phyloP scores from a whole-genome alignment of 1,284 basidiomycete species.

The Phellinidium pouzarii region DNA sequence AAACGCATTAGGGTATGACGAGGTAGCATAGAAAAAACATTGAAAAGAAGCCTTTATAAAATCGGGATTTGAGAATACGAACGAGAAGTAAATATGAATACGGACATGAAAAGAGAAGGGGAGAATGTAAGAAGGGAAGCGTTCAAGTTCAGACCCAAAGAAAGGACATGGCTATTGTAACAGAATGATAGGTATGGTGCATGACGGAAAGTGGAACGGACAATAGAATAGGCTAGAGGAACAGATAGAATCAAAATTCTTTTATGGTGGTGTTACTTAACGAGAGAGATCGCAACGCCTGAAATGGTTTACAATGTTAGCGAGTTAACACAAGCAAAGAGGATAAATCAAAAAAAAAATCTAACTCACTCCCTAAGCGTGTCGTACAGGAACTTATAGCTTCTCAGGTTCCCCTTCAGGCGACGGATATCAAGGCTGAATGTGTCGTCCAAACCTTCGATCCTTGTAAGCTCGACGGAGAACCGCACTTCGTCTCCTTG shows the following conservation, averaged over 20 bases:
- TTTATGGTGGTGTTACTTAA: slow-evolving; percentile 21
- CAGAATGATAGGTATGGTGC: neutral
- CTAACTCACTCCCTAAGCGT: slow-evolving; percentile 74
- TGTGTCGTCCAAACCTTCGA: slow-evolving; percentile 82
- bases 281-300: slow-evolving; percentile 43
- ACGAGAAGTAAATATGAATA: neutral
- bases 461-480: slow-evolving; percentile 82
- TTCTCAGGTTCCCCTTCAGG: slow-evolving; percentile 86
- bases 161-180: slow-evolving; percentile 2
- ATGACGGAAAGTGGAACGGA: neutral
- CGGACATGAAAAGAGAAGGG: neutral
- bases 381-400: slow-evolving; percentile 93
- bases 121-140: neutral
- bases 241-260: neutral
- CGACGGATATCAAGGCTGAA: slow-evolving; percentile 87
- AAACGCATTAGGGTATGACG: slow-evolving; percentile 12
- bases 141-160: neutral
- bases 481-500: slow-evolving; percentile 91
- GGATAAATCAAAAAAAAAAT: slow-evolving; percentile 6
- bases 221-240: neutral
- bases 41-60: neutral
- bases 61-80: neutral
- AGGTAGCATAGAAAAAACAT: slow-evolving; percentile 2
- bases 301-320: slow-evolving; percentile 4
- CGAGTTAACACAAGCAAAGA: slow-evolving; percentile 18